A percentile compares a stretch with the other conserved stretches of the same genome.
Conservation (phyloP, 805 yeast genomes). For the Teunomyces atbi region DNA sequence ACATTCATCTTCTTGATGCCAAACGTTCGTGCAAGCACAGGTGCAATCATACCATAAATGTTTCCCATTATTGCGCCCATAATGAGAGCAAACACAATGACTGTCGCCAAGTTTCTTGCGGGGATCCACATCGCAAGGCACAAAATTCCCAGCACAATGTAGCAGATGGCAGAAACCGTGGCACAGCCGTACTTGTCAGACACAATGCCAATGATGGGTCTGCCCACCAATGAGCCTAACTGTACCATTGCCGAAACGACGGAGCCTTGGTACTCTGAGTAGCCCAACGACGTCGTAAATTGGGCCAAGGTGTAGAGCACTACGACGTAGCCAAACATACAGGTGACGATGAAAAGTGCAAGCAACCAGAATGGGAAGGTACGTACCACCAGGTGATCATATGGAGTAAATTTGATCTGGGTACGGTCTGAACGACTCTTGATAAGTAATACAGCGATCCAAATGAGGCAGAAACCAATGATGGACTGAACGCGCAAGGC, state of each 20-base stretch:
- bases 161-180: constrained; percentile 15
- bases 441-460: constrained; percentile 7
- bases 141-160: constrained; percentile 15
- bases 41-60: constrained; percentile 18
- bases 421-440: constrained; percentile 13
- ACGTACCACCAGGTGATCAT: constrained; percentile 12
- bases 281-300: constrained; percentile 21
- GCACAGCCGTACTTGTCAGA: constrained; percentile 17
- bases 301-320: constrained; percentile 24
- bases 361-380: constrained; percentile 17
- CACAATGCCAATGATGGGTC: constrained; percentile 20
- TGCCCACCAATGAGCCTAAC: constrained; percentile 18
- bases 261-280: constrained; percentile 22
- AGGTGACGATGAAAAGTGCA: constrained; percentile 15
- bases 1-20: constrained; percentile 20
- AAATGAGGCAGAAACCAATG: constrained; percentile 8
- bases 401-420: constrained; percentile 12
- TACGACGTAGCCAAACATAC: constrained; percentile 25
- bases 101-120: constrained; percentile 18
- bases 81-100: constrained; percentile 13
- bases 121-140: constrained; percentile 26
- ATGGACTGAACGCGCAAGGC: constrained; percentile 20
- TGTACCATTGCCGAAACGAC: constrained; percentile 25
- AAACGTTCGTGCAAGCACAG: constrained; percentile 17
- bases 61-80: constrained; percentile 22